These are phyloP conservation scores for Paratrimastix pyriformis DNA, from an alignment of 78 protist genomes.

Conservation along the genomic window DNA sequence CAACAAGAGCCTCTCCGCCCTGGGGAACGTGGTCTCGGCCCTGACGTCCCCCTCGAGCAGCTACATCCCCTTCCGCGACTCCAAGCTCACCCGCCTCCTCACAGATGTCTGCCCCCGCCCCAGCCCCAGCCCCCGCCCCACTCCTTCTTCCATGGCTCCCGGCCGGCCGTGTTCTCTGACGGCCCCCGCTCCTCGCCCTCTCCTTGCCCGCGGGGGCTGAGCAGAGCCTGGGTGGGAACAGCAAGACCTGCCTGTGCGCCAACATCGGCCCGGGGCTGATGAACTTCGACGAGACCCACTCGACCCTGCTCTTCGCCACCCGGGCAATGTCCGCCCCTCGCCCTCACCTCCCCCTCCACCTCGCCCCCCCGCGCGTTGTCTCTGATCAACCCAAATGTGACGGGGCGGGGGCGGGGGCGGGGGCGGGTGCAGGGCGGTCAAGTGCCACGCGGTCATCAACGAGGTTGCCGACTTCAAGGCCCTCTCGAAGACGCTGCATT, in stretches of 20 bases:
- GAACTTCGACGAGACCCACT: slow-evolving; percentile 12
- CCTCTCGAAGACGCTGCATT: neutral
- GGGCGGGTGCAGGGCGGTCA: neutral
- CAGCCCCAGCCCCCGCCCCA: no score
- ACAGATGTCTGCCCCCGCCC: no score
- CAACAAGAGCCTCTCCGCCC: slow-evolving; percentile 14
- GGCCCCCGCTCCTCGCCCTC: neutral
- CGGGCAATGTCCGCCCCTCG: neutral
- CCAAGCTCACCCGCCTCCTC: slow-evolving; percentile 40
- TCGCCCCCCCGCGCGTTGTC: neutral
- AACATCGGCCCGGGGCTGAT: slow-evolving; percentile 11
- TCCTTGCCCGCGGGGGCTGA: neutral
- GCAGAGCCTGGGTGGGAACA: slow-evolving; percentile 48
- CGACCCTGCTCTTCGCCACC: slow-evolving; percentile 19
- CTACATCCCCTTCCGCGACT: slow-evolving; percentile 57
- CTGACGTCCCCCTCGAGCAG: no score
- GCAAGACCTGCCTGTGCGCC: slow-evolving; percentile 31
- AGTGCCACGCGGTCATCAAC: neutral
- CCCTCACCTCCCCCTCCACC: neutral
- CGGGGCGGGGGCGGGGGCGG: no score
- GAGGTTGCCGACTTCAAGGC: neutral
- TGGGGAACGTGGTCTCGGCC: slow-evolving; percentile 18
- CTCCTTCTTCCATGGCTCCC: no score
- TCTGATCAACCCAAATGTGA: no score
- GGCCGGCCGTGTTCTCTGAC: neutral